Evolutionary conservation across 2,329 filamentous ascomycete species (phyloP), one percentile per base, ranked within the genome.

Genomic region (Penicillium sp.): DNA sequence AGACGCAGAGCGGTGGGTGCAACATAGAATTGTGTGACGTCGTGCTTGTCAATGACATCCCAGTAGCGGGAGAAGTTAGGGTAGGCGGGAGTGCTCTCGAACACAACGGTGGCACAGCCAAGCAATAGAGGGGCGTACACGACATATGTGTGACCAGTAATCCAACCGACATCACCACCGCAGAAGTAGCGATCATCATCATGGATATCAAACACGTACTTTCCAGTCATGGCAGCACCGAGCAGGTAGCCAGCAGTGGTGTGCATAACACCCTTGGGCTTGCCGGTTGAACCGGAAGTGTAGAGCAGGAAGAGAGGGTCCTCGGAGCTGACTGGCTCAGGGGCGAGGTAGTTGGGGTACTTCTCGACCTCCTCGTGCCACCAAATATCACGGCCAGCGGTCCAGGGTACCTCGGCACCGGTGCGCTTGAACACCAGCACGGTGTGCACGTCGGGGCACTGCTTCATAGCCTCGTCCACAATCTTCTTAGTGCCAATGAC

Each of bases 341-440:
- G 92, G 30, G 93, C 81, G 70, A 95, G 88, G 82, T 97, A 97
- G 67, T 86, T 83, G 61, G 94, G 94, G 85, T 91, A 97, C 81
- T 97, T 97, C 74, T 95, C 90, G 53, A 93, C 87, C 83, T 97
- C 93, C 80, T 97, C 94, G 76, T 97, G 91, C 94, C 94, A 99
- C 94, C 94, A 99, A 71, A 85, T 83, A 76, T 99, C 94, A 69
- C 94, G 87, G 63, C 91, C 91, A 64, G 85, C 77, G 50, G 91
- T 96, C 89, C 89, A 93, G 61, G 93, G 92, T 19, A 97, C 87
- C 50, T 97, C 91, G 46, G 91, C 88, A 50, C 93, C 93, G 36
- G 94, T 99, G 67, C 94, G 89, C 84, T 96, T 93, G 83, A 88
- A 97, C 54, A 99, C 94, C 37, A 99, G 82, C 66, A 90, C 90